These are phyloP conservation scores for Calonectria pseudoreteaudii DNA, from an alignment of 2,329 filamentous ascomycete species.

Conservation along the genomic window DNA sequence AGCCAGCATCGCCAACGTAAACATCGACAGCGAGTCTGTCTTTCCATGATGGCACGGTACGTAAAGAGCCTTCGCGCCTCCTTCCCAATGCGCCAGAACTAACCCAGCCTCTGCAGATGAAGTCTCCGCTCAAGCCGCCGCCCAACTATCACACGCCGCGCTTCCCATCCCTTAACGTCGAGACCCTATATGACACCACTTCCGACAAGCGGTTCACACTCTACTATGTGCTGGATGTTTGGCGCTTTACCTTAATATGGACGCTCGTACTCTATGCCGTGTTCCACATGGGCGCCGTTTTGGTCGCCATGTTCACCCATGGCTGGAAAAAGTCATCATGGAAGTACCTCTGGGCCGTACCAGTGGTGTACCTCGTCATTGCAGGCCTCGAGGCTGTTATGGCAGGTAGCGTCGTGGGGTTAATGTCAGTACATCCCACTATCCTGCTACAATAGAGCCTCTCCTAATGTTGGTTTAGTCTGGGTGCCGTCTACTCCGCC, in stretches of 20 bases:
- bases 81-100: conserved; percentile 2
- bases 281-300: conserved; percentile 79
- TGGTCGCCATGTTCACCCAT: conserved; percentile 80
- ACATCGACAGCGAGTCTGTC: conserved; percentile 11
- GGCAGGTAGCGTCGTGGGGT: conserved; percentile 83
- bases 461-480: conserved; percentile 56
- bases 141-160: conserved; percentile 71
- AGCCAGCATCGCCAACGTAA: conserved; percentile 19
- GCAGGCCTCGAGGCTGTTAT: conserved; percentile 82
- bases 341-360: conserved; percentile 78
- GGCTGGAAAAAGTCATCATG: conserved; percentile 66
- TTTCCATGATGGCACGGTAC: conserved; percentile 41
- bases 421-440: conserved; percentile 71
- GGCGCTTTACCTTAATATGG: conserved; percentile 90
- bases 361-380: conserved; percentile 76
- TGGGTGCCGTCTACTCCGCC: conserved; percentile 83
- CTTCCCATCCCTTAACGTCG: conserved; percentile 88
- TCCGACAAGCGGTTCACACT: conserved; percentile 66
- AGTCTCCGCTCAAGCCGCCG: conserved; percentile 51
- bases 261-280: conserved; percentile 82
- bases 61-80: neutral
- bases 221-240: conserved; percentile 81
- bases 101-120: conserved; percentile 38
- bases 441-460: neutral
- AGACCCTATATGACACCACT: conserved; percentile 59